Base-by-base conservation (phyloP, 2,329 filamentous ascomycete genomes). In the Fusarium euwallaceae region DNA sequence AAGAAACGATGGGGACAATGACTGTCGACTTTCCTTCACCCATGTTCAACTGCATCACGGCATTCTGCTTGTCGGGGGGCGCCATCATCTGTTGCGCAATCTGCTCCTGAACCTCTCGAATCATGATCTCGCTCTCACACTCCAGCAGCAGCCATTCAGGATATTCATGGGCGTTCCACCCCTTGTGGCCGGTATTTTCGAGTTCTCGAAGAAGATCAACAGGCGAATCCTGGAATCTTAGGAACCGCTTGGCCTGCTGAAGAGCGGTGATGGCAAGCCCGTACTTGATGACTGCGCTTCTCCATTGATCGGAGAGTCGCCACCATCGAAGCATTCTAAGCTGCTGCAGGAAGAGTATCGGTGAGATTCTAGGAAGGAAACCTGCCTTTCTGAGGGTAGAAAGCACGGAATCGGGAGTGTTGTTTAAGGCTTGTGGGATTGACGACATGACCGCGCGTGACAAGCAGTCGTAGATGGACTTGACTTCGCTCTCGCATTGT, bases 21-120 rank as follows among this genome's bases (percentile, higher is more conserved):
- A 93, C 89, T 0, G 92, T 92, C 0, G 90, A 91, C 71, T 94
- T 94, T 0, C 92, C 92, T 76, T 93, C 88, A 0, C 92, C 92
- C 92, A 94, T 94, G 71, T 93, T 93, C 3, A 94, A 80, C 75
- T 93, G 91, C 83, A 93, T 87, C 0, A 91, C 87, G 0, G 86
- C 79, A 72, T 91, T 93, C 0, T 78, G 32, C 0, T 76, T 79
- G 0, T 77, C 77, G 0, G 78, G 74, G 0, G 87, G 86, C 0
- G 75, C 61, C 3, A 85, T 87, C 88, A 94, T 94, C 22, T 87
- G 78, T 0, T 66, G 53, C 0, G 92, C 89, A 60, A 94, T 90
- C 2, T 87, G 78, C 4, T 87, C 84, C 76, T 94, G 92, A 0
- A 89, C 86, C 0, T 84, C 77, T 0, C 93, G 87, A 10, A 95